Conservation (phyloP, 2,329 filamentous ascomycete species). For the Orbilia quercus region DNA sequence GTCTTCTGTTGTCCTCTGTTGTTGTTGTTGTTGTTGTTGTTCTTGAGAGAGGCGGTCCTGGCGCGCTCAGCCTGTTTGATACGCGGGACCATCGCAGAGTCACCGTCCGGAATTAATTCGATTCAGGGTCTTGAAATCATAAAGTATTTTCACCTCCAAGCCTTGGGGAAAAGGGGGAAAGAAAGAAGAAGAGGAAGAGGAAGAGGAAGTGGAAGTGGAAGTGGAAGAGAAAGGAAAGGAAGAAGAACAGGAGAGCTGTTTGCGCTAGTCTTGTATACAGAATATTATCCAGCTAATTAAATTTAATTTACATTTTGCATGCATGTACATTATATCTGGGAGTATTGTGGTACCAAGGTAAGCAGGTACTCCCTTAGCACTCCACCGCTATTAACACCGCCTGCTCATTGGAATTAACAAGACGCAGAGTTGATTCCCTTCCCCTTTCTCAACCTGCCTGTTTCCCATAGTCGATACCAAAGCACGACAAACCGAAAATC, state of each 20-base stretch:
- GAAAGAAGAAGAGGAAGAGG: too few species aligned
- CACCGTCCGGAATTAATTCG: too few species aligned
- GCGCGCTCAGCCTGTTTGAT: not conserved
- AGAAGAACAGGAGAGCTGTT: too few species aligned
- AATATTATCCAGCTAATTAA: too few species aligned
- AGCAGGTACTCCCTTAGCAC: conserved; percentile 34
- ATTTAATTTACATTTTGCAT: too few species aligned
- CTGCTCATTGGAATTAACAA: not conserved
- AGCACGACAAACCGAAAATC: conserved; percentile 4
- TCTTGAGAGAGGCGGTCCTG: not conserved
- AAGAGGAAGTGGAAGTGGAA: too few species aligned
- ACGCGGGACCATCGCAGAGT: not conserved
- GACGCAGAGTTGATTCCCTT: conserved; percentile 3
- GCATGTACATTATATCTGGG: too few species aligned
- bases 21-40: conserved; percentile 3
- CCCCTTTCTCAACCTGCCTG: conserved; percentile 19
- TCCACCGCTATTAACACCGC: conserved; percentile 28
- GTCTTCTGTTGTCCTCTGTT: not conserved
- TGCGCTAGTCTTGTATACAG: too few species aligned
- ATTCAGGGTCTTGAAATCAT: too few species aligned
- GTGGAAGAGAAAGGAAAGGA: too few species aligned
- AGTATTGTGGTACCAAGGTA: conserved; percentile 15
- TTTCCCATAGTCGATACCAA: conserved; percentile 19
- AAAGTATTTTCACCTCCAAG: too few species aligned
- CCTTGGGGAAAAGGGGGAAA: too few species aligned